These are phyloP conservation scores for Pharus latifolius DNA, from an alignment of 176 grass and related monocot genomes.

Conservation along the genomic window DNA sequence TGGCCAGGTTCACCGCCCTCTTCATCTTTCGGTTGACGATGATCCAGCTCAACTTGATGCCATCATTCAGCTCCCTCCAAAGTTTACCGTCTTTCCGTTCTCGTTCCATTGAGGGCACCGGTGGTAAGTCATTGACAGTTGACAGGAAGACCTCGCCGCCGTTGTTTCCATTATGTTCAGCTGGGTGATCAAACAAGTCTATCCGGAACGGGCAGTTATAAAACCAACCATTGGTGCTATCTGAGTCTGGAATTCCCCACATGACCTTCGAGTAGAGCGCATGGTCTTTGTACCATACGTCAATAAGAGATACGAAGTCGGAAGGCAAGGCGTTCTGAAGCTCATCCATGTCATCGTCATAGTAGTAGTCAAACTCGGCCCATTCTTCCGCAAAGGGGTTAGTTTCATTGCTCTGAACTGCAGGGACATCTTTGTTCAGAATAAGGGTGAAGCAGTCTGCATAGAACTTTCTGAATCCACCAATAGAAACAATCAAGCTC, in stretches of 20 bases:
- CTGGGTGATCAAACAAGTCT: slow-evolving; percentile 10
- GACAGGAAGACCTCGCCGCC: slow-evolving; percentile 11
- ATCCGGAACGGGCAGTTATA: slow-evolving; percentile 30
- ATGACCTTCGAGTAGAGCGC: slow-evolving; percentile 25
- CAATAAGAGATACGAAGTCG: slow-evolving; percentile 17
- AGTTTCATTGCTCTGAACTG: slow-evolving; percentile 10
- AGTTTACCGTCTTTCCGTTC: slow-evolving; percentile 39
- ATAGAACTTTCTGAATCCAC: slow-evolving; percentile 47
- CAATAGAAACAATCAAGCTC: slow-evolving; percentile 28
- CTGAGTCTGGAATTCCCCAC: slow-evolving; percentile 23
- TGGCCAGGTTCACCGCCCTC: slow-evolving; percentile 30
- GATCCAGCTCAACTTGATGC: slow-evolving; percentile 36
- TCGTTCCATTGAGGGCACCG: slow-evolving; percentile 20
- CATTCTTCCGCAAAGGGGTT: slow-evolving; percentile 29
- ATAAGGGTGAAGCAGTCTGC: slow-evolving; percentile 42
- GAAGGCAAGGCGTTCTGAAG: slow-evolving; percentile 16
- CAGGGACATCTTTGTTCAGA: slow-evolving; percentile 32
- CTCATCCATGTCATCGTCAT: slow-evolving; percentile 11
- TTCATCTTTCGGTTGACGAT: slow-evolving; percentile 24
- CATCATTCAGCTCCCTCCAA: slow-evolving; percentile 26
- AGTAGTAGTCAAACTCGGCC: slow-evolving; percentile 25
- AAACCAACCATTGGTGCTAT: slow-evolving; percentile 27
- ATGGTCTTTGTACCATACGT: slow-evolving; percentile 14
- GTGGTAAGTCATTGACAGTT: background rate
- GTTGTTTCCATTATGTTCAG: slow-evolving; percentile 14